Base-by-base conservation (phyloP, 208 protist species). In the Sergeia podlipaevii region DNA sequence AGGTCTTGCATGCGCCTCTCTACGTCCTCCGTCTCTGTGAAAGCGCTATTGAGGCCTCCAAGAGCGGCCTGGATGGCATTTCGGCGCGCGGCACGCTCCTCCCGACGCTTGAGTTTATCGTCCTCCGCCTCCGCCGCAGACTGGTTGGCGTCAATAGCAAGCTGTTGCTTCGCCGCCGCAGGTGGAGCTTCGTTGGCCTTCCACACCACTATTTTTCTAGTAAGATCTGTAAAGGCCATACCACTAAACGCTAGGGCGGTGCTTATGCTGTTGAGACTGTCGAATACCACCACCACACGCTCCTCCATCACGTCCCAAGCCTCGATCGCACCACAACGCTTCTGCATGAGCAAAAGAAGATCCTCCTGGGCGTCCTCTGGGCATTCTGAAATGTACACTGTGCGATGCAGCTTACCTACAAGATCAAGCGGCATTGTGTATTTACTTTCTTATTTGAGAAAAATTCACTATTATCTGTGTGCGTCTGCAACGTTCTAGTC, bases 351-450 rank as follows among this genome's bases (percentile, higher is more conserved):
- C 26, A 60, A 67, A 33, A 86, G 21, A n/a, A 95, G 64, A 29
- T 89, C 83, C 65, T 95, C 83, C 8, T 73, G 54, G n/a, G 69
- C 50, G 26, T 76, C 72, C 23, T 73, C 56, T 10, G 62, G 61
- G 62, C 80, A 89, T 33, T 70, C 62, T 11, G 70, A 67, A 45
- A 90, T 65, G 74, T 92, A 91, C 51, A 95, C 73, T 7, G 88
- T 90, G 32, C 88, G 88, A 65, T 95, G 88, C 33, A 89, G 66
- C 54, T 83, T 86, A 10, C 88, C 88, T 2, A 95, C 81, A 18
- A 95, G 58, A 53, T 94, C 83, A 0, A 94, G 65, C 10, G 86
- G 70, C 80, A 90, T 94, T 3, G n/a, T n/a, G n/a, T n/a, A n/a
- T n/a, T n/a, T n/a, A n/a, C n/a, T n/a, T n/a, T n/a, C 30, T 30